A percentile compares a stretch with the other conserved stretches of the same genome.
Evolutionary conservation across 2,329 filamentous ascomycete genomes (phyloP).

Genomic region (Podosphaera fusca): DNA sequence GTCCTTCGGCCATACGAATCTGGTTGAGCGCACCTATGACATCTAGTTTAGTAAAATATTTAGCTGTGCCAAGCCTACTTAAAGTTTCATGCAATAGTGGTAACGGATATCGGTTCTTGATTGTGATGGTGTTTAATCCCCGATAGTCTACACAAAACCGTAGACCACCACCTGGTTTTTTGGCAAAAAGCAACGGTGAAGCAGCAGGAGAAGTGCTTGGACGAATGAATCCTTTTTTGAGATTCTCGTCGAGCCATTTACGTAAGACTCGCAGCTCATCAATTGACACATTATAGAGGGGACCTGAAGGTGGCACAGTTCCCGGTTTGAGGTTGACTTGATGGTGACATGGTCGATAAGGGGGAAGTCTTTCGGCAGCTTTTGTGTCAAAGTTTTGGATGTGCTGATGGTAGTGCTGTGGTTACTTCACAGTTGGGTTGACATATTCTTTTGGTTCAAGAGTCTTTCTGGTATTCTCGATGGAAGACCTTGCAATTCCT

Average conservation of each 20-base stretch:
- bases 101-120: not conserved
- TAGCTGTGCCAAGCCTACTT: not conserved
- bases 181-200: not conserved
- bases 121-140: not conserved
- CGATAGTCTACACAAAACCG: not conserved
- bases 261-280: not conserved
- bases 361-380: too few relatives aligned
- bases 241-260: not conserved
- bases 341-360: too few relatives aligned
- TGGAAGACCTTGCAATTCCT: too few relatives aligned
- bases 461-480: too few relatives aligned
- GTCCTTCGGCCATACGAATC: not conserved
- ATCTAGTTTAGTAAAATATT: constrained; percentile 2
- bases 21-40: not conserved
- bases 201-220: not conserved
- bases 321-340: too few relatives aligned
- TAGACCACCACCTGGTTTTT: not conserved
- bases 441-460: too few relatives aligned
- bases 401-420: too few relatives aligned
- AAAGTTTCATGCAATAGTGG: not conserved
- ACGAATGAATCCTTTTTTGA: not conserved
- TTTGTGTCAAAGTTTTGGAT: too few relatives aligned
- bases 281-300: not conserved
- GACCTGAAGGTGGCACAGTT: not conserved
- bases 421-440: too few relatives aligned